These are phyloP conservation scores for Agaricus bisporus DNA, from an alignment of 768 basidiomycete species.

Conservation along the genomic window DNA sequence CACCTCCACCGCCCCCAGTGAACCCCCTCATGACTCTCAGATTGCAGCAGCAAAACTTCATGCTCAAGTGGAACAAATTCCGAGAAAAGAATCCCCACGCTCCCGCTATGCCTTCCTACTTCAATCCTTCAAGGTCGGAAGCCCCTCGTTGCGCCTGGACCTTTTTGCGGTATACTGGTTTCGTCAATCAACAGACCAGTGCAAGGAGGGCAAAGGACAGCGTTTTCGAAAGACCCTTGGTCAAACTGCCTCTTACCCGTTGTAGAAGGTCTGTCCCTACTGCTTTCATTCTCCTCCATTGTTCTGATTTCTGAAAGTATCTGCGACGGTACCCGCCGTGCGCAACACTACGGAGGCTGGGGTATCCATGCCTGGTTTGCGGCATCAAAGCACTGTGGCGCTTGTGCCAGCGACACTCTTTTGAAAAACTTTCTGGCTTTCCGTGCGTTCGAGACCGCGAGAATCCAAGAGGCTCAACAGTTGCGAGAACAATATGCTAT, in stretches of 20 bases:
- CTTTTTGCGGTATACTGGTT: slow-evolving; percentile 2
- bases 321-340: slow-evolving; percentile 7
- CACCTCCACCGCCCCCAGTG: neutral
- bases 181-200: neutral
- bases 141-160: slow-evolving; percentile 3
- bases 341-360: slow-evolving; percentile 3
- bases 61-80: slow-evolving; percentile 1
- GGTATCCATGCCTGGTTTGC: slow-evolving; percentile 7
- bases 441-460: slow-evolving; percentile 2
- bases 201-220: neutral
- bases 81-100: slow-evolving; percentile 3
- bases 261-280: slow-evolving; percentile 4
- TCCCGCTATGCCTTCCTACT: slow-evolving; percentile 7
- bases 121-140: neutral
- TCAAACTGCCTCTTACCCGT: slow-evolving; percentile 5
- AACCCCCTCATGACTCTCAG: slow-evolving; percentile 2
- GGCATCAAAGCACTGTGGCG: slow-evolving; percentile 5
- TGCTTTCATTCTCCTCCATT: neutral
- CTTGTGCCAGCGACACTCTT: neutral
- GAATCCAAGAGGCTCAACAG: neutral
- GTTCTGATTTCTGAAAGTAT: neutral
- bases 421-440: neutral
- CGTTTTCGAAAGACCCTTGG: slow-evolving; percentile 5
- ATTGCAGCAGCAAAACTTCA: slow-evolving; percentile 6
- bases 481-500: neutral